Conservation (phyloP, 2,329 filamentous ascomycete species). For the Coniochaeta sp. region DNA sequence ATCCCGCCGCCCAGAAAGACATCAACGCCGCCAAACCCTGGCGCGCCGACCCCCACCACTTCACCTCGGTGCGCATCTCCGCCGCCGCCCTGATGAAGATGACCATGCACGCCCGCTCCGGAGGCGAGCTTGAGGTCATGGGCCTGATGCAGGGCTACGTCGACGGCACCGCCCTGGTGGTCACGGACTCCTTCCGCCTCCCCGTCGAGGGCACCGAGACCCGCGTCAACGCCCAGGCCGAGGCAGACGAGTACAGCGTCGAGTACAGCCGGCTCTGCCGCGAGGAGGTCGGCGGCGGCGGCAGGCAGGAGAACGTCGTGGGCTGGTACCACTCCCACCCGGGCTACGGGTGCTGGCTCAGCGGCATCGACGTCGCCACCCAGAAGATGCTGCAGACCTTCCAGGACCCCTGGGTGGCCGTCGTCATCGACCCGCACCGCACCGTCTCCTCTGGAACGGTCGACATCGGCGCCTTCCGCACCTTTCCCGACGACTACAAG, state of each 20-base stretch:
- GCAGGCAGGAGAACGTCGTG: constrained; percentile 78
- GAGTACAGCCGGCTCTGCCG: constrained; percentile 72
- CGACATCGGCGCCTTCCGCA: constrained; percentile 94
- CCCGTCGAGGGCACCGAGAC: constrained; percentile 99
- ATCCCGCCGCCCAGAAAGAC: constrained; percentile 58
- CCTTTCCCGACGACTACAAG: constrained; percentile 71
- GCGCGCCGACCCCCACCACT: constrained; percentile 73
- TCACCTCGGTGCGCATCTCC: constrained; percentile 88
- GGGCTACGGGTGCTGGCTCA: constrained; percentile 96
- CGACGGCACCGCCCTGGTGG: constrained; percentile 73
- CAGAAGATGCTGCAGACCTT: constrained; percentile 79
- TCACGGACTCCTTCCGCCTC: constrained; percentile 88
- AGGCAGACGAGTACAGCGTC: constrained; percentile 96
- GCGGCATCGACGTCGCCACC: constrained; percentile 89
- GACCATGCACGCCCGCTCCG: constrained; percentile 98
- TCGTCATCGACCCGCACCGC: constrained; percentile 93
- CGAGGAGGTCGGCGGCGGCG: constrained; percentile 44
- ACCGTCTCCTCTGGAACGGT: constrained; percentile 93
- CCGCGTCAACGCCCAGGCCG: constrained; percentile 88
- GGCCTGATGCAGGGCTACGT: constrained; percentile 96
- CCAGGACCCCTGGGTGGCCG: constrained; percentile 86
- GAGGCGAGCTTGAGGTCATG: constrained; percentile 91
- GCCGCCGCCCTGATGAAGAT: constrained; percentile 95
- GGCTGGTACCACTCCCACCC: constrained; percentile 99
- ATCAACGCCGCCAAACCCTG: constrained; percentile 64